phyloP scores from a whole-genome alignment of 2,329 filamentous ascomycete species.

The Aspergillus bombycis region DNA sequence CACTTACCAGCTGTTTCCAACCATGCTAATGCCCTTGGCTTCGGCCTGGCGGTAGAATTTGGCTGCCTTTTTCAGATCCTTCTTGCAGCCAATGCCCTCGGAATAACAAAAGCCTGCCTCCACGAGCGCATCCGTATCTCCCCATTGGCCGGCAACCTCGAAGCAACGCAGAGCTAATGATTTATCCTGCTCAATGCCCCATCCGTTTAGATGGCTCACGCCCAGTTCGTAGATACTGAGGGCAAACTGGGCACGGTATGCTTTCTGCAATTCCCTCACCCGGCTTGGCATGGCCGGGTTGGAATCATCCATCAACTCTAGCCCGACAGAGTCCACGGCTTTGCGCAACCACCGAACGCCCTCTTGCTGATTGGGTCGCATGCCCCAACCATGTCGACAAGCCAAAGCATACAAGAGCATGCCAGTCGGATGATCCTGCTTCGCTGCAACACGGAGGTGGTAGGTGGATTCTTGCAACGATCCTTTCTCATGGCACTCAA shows the following conservation, averaged over 20 bases:
- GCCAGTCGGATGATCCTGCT: constrained; percentile 81
- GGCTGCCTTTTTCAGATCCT: constrained; percentile 92
- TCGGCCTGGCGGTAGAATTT: constrained; percentile 89
- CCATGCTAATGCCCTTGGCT: constrained; percentile 93
- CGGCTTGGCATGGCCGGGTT: constrained; percentile 56
- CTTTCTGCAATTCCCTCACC: constrained; percentile 70
- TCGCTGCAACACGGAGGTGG: constrained; percentile 86
- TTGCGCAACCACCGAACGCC: constrained; percentile 91
- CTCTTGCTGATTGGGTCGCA: constrained; percentile 87
- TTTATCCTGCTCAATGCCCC: constrained; percentile 95
- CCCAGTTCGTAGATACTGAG: constrained; percentile 95
- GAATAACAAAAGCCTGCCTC: constrained; percentile 97
- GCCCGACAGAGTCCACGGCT: constrained; percentile 79
- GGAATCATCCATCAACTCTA: constrained; percentile 77
- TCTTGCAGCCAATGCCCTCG: constrained; percentile 90
- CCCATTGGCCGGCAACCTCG: constrained; percentile 94
- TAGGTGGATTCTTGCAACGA: constrained; percentile 93
- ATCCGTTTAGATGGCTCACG: constrained; percentile 96
- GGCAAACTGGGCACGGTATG: constrained; percentile 89
- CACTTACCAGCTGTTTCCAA: constrained; percentile 94
- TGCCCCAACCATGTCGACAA: constrained; percentile 96
- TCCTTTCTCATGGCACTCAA: constrained; percentile 85
- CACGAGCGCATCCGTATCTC: constrained; percentile 88
- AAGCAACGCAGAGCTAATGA: constrained; percentile 86
- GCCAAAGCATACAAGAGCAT: constrained; percentile 97